phyloP scores from a whole-genome alignment of 2,329 filamentous ascomycete species.

The Aspergillus clavatus region DNA sequence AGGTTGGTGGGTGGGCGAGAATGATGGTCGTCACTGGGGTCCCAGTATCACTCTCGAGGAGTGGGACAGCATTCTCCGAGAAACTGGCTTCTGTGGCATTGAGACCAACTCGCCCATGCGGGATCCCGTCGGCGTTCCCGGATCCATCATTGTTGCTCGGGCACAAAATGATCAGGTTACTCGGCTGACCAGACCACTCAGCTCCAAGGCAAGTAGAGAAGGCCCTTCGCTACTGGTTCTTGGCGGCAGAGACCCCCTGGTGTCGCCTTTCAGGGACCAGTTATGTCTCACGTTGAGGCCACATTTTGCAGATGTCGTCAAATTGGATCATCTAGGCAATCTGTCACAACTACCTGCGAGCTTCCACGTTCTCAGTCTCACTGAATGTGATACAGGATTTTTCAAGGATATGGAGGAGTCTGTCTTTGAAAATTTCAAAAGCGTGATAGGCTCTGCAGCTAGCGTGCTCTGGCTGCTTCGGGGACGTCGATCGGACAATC shows the following conservation, averaged over 20 bases:
- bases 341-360: background rate
- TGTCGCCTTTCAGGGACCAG: background rate
- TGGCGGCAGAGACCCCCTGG: background rate
- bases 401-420: background rate
- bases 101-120: background rate
- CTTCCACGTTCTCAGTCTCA: background rate
- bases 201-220: background rate
- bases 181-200: background rate
- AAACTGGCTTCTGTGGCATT: background rate
- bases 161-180: background rate
- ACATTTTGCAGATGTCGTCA: background rate
- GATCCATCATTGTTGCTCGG: background rate
- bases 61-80: slow-evolving; percentile 22
- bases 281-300: background rate
- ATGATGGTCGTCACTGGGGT: slow-evolving; percentile 19
- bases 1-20: slow-evolving; percentile 34
- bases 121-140: background rate
- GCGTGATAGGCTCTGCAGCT: background rate
- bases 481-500: background rate
- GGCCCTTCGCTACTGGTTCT: background rate
- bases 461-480: background rate
- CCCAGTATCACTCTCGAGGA: slow-evolving; percentile 20
- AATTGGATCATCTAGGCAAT: background rate
- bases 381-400: background rate
- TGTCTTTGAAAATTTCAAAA: background rate